phyloP scores from a whole-genome alignment of 73 alveolate species.

The Blepharisma japonicum region DNA sequence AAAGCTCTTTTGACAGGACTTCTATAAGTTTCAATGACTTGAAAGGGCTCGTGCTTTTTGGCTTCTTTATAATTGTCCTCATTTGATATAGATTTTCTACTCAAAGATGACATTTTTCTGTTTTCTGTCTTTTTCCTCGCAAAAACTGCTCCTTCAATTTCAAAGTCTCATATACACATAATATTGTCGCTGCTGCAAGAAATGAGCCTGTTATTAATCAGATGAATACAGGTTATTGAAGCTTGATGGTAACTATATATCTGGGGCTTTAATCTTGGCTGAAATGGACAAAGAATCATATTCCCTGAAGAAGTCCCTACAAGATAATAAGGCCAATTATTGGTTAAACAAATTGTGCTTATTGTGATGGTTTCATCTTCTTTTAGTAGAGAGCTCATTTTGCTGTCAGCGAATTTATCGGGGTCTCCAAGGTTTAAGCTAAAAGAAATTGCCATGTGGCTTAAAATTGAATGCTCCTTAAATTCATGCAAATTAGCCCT shows the following conservation, averaged over 20 bases:
- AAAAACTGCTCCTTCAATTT: not conserved
- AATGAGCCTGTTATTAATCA: not conserved
- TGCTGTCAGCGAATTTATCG: constrained; percentile 14
- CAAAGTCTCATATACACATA: constrained; percentile 19
- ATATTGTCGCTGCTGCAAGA: not conserved
- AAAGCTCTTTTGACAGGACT: too few relatives aligned
- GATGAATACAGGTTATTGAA: not conserved
- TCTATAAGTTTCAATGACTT: too few relatives aligned
- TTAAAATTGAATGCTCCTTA: too few relatives aligned
- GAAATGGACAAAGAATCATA: not conserved
- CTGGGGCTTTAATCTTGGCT: not conserved
- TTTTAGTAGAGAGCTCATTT: not conserved
- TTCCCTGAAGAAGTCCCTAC: constrained; percentile 24
- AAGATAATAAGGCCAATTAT: constrained; percentile 6
- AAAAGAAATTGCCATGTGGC: not conserved
- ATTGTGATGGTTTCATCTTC: not conserved
- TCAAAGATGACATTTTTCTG: not conserved
- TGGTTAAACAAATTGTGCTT: not conserved
- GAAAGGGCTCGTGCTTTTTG: too few relatives aligned
- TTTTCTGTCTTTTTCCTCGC: not conserved
- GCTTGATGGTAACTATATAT: not conserved
- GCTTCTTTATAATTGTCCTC: too few relatives aligned
- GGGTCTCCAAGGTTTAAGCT: not conserved
- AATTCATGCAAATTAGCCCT: too few relatives aligned
- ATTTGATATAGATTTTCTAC: too few relatives aligned